A percentile compares a stretch with the other conserved stretches of the same genome.
phyloP scores from a whole-genome alignment of 2,329 filamentous ascomycete species.

The Neopestalotiopsis sp. region DNA sequence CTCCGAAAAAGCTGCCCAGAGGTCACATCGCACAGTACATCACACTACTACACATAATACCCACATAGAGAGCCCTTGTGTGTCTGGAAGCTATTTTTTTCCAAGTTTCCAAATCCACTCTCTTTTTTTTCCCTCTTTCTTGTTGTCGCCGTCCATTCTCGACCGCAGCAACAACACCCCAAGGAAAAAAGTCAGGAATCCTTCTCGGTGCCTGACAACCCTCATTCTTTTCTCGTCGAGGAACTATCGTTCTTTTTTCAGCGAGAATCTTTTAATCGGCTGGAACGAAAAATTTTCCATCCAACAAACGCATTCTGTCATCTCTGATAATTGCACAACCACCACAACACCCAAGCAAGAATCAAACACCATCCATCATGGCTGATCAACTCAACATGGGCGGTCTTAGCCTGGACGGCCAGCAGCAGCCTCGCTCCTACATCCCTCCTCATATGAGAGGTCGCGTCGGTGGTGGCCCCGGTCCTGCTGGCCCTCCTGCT shows the following conservation, averaged over 20 bases:
- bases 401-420: conserved; percentile 68
- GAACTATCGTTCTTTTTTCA: conserved; percentile 34
- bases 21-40: conserved; percentile 7
- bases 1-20: conserved; percentile 10
- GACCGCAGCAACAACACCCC: conserved; percentile 2
- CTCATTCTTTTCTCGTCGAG: conserved; percentile 29
- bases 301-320: conserved; percentile 18
- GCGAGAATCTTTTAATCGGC: conserved; percentile 32
- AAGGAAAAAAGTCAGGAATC: conserved; percentile 14
- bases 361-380: conserved; percentile 53
- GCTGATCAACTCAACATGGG: conserved; percentile 85
- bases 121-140: conserved; percentile 22
- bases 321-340: conserved; percentile 16
- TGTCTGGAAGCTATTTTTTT: conserved; percentile 12
- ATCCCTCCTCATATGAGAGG: conserved; percentile 84
- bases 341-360: neutral
- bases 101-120: conserved; percentile 12
- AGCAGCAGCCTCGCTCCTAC: conserved; percentile 68
- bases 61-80: conserved; percentile 4
- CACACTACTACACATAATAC: conserved; percentile 15
- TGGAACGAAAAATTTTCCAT: conserved; percentile 20
- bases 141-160: conserved; percentile 8
- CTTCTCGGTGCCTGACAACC: conserved; percentile 27
- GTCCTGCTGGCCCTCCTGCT: conserved; percentile 31
- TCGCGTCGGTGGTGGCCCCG: conserved; percentile 47